Conservation (phyloP, 306 rosid genomes). For the apple (Malus domestica) region ASM211411v1 NC_041794.1:8242501-8243000, state of each 20-base stretch:
- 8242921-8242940: not conserved
- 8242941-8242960: not conserved
- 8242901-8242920: not conserved
- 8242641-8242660: not conserved
- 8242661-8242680: not conserved
- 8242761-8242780: not conserved
- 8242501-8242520: not conserved
- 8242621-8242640: not conserved
- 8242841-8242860: not conserved
- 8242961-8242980: not conserved
- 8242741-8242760: not conserved
- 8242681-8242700: not conserved
- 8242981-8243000: not conserved
- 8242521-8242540: not conserved
- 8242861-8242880: not conserved
- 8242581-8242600: not conserved
- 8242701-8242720: not conserved
- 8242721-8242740: not conserved
- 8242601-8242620: not conserved
- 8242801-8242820: not conserved
- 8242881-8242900: not conserved
- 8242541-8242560: not conserved
- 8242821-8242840: not conserved
- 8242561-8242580: not conserved
- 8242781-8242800: not conserved